Conservation (phyloP, 768 basidiomycete species). For the Chalciporus sphaerocephalus region DNA sequence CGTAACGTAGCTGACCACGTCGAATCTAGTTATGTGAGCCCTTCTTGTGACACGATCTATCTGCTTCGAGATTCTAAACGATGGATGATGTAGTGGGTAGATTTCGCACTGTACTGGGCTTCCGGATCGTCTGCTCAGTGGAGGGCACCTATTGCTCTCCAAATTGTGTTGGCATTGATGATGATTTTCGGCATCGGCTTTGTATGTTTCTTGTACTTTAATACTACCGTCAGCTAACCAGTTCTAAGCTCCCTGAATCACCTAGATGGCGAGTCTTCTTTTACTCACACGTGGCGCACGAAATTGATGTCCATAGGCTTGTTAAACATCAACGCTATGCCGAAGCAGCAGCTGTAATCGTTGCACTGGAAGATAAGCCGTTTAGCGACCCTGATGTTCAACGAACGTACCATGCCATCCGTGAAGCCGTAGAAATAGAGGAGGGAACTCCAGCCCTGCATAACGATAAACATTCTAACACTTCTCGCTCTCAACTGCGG, state of each 20-base stretch:
- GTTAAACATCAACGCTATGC: conserved; percentile 50
- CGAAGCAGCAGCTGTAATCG: conserved; percentile 57
- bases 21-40: conserved; percentile 20
- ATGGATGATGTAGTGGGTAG: conserved; percentile 46
- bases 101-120: conserved; percentile 59
- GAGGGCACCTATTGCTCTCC: conserved; percentile 59
- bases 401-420: conserved; percentile 50
- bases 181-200: conserved; percentile 46
- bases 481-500: conserved; percentile 32
- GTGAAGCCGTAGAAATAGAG: conserved; percentile 49
- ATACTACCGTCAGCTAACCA: neutral
- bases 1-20: conserved; percentile 1
- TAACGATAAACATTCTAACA: neutral
- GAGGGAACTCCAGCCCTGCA: conserved; percentile 6
- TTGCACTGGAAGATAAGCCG: conserved; percentile 54
- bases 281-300: neutral
- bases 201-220: conserved; percentile 32
- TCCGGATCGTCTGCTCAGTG: conserved; percentile 51
- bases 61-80: conserved; percentile 1
- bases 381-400: conserved; percentile 43
- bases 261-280: conserved; percentile 44
- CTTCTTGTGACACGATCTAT: neutral
- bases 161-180: conserved; percentile 51
- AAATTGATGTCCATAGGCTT: conserved; percentile 37
- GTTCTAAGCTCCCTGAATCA: conserved; percentile 50